Evolutionary conservation across 2,329 filamentous ascomycete genomes (phyloP).

Genomic region (Amylocarpus encephaloides): DNA sequence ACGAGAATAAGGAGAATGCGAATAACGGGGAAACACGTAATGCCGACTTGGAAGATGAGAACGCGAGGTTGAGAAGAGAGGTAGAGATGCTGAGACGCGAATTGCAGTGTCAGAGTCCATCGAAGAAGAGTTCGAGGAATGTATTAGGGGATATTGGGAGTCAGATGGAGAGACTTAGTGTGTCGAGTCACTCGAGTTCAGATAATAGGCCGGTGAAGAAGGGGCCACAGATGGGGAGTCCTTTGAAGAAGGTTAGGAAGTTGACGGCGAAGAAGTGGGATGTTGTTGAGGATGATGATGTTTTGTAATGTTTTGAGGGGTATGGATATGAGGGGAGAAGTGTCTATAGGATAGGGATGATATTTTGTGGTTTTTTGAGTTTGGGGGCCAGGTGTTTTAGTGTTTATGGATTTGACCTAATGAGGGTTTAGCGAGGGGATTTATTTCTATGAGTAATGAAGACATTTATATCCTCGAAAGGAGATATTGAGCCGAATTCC

Average conservation of each 20-base stretch:
- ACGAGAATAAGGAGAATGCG: constrained; percentile 53
- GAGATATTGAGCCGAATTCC: too few species aligned
- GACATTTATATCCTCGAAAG: too few species aligned
- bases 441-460: too few species aligned
- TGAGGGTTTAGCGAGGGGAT: too few species aligned
- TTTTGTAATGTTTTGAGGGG: background rate
- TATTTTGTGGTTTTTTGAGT: too few species aligned
- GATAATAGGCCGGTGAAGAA: background rate
- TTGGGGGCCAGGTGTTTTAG: too few species aligned
- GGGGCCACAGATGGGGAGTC: constrained; percentile 9
- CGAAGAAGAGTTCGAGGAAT: constrained; percentile 14
- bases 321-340: background rate
- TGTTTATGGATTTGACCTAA: too few species aligned
- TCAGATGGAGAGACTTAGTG: constrained; percentile 15
- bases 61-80: constrained; percentile 60
- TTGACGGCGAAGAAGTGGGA: constrained; percentile 29
- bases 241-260: constrained; percentile 28
- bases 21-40: constrained; percentile 26
- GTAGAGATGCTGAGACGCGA: constrained; percentile 61
- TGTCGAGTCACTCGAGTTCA: background rate
- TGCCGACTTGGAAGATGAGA: constrained; percentile 63
- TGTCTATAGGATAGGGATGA: background rate
- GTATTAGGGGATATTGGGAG: background rate
- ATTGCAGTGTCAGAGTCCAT: constrained; percentile 44
- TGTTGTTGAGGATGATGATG: constrained; percentile 20